Conservation (phyloP, 1,284 basidiomycete genomes). For the Trametes pubescens region DNA sequence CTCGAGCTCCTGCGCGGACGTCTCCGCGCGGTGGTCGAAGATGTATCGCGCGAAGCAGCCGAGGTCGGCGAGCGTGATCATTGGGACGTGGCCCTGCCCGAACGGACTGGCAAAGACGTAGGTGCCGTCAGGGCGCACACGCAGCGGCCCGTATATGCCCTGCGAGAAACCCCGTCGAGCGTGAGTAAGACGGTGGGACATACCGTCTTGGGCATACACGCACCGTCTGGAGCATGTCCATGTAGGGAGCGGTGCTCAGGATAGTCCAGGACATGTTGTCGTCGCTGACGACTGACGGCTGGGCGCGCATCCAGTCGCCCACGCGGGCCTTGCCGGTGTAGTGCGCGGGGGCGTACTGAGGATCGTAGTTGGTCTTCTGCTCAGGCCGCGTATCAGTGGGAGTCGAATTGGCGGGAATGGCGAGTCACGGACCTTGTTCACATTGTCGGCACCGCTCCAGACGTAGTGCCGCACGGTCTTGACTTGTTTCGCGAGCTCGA, state of each 20-base stretch:
- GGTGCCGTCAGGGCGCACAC: constrained; percentile 41
- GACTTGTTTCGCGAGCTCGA: constrained; percentile 53
- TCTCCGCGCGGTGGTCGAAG: constrained; percentile 52
- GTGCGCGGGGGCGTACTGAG: constrained; percentile 40
- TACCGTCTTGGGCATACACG: constrained; percentile 24
- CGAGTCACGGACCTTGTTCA: constrained; percentile 49
- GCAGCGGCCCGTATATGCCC: constrained; percentile 40
- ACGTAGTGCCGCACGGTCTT: constrained; percentile 52
- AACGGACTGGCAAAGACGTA: constrained; percentile 37
- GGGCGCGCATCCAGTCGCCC: constrained; percentile 51
- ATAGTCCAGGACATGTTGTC: constrained; percentile 50
- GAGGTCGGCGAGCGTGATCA: constrained; percentile 44
- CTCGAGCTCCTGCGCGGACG: constrained; percentile 51
- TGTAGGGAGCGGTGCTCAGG: constrained; percentile 53
- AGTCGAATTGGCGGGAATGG: not conserved
- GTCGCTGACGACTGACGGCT: constrained; percentile 49
- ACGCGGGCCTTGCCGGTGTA: constrained; percentile 54
- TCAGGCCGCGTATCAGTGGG: not conserved
- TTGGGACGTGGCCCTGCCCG: constrained; percentile 38
- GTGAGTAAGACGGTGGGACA: not conserved
- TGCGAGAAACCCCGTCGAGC: not conserved
- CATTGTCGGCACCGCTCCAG: constrained; percentile 57
- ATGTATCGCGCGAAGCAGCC: constrained; percentile 48
- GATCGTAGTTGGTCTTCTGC: constrained; percentile 47
- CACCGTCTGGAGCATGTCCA: constrained; percentile 52